Percentiles rank a stretch among this genome's conserved stretches.
phyloP scores from a whole-genome alignment of 2,329 filamentous ascomycete genomes.

The Mycocentrospora acerina region DNA sequence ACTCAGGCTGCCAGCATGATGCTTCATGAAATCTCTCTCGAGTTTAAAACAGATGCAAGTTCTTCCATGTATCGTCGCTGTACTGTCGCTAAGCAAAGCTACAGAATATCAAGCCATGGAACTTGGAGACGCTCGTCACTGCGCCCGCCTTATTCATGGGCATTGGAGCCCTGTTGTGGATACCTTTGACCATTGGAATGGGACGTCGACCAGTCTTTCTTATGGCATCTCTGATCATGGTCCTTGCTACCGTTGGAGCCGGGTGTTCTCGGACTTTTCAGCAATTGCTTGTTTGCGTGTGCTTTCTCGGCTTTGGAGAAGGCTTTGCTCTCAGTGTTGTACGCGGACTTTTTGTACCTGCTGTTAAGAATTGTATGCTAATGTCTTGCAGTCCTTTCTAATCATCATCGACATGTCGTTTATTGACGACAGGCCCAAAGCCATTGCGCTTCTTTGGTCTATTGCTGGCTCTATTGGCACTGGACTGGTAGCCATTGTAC shows the following conservation, averaged over 20 bases:
- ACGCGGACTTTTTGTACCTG: slow-evolving; percentile 10
- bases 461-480: slow-evolving; percentile 27
- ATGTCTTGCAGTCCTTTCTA: slow-evolving; percentile 30
- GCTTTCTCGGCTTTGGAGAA: slow-evolving; percentile 38
- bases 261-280: slow-evolving; percentile 26
- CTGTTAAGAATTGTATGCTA: not conserved
- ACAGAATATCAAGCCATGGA: slow-evolving; percentile 26
- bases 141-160: slow-evolving; percentile 39
- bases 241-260: slow-evolving; percentile 30
- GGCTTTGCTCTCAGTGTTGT: slow-evolving; percentile 33
- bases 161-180: slow-evolving; percentile 41
- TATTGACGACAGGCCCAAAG: slow-evolving; percentile 41
- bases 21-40: slow-evolving; percentile 9
- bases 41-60: slow-evolving; percentile 18
- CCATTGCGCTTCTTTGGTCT: slow-evolving; percentile 41
- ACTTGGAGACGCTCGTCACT: slow-evolving; percentile 26
- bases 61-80: not conserved
- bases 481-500: slow-evolving; percentile 25
- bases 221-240: slow-evolving; percentile 27
- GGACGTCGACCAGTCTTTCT: slow-evolving; percentile 43
- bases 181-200: slow-evolving; percentile 41
- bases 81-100: not conserved
- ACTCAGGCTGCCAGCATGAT: slow-evolving; percentile 23
- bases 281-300: slow-evolving; percentile 30
- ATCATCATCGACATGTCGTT: slow-evolving; percentile 45